Evolutionary conservation across 192 early-diverging fungal genomes (phyloP).

Genomic region (Hyaloraphidium curvatum): DNA sequence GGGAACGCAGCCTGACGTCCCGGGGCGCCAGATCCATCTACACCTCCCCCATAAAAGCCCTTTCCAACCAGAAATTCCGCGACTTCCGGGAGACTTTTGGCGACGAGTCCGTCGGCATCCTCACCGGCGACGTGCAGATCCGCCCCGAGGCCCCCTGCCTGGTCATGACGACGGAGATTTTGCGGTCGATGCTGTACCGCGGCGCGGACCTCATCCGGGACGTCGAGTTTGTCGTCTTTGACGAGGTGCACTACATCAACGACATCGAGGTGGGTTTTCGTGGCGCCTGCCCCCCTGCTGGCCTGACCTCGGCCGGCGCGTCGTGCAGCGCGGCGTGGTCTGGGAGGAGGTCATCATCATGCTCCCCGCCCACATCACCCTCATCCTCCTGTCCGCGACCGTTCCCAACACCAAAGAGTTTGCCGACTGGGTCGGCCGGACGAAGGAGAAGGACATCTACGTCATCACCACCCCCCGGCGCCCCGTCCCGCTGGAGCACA

Average conservation of each 20-base stretch:
- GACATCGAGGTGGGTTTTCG: conserved; percentile 41
- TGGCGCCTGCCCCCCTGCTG: not conserved
- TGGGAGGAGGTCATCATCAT: conserved; percentile 99
- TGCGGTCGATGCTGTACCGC: conserved; percentile 91
- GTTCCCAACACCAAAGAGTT: conserved; percentile 97
- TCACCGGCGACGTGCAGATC: conserved; percentile 97
- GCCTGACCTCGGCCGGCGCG: not conserved
- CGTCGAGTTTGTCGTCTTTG: conserved; percentile 99
- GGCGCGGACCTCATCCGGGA: conserved; percentile 92
- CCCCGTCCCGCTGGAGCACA: conserved; percentile 89
- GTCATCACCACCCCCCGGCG: conserved; percentile 86
- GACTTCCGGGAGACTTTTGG: conserved; percentile 79
- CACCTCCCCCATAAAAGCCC: conserved; percentile 96
- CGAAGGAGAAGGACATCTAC: conserved; percentile 92
- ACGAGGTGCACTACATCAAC: conserved; percentile 97
- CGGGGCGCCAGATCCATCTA: conserved; percentile 89
- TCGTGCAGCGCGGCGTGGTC: conserved; percentile 66
- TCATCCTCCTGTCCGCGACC: conserved; percentile 92
- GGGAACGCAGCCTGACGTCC: not conserved
- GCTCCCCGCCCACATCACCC: conserved; percentile 80
- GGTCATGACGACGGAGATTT: conserved; percentile 98
- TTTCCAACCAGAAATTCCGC: conserved; percentile 95
- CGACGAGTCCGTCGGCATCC: conserved; percentile 78
- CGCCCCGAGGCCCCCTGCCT: conserved; percentile 87
- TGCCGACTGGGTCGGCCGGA: conserved; percentile 97